These are phyloP conservation scores for Rauvolfia tetraphylla DNA, from an alignment of 257 asterid genomes.

Conservation along the genomic window DNA sequence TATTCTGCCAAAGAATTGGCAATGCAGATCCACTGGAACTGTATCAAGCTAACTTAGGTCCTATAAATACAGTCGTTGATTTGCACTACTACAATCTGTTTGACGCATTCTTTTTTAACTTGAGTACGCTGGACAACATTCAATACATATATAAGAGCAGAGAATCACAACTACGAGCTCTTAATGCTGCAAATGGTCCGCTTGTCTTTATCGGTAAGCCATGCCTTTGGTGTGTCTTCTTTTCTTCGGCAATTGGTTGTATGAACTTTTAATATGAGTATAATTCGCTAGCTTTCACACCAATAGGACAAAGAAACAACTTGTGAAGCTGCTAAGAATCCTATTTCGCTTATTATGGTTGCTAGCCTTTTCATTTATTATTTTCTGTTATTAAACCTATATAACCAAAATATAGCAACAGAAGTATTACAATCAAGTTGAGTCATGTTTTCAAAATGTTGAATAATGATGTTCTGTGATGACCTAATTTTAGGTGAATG, in stretches of 20 bases:
- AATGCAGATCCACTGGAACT: constrained; percentile 68
- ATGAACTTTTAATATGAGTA: neutral
- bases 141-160: constrained; percentile 52
- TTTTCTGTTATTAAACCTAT: no score
- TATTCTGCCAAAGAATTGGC: constrained; percentile 76
- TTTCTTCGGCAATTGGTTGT: neutral
- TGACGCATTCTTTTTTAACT: constrained; percentile 47
- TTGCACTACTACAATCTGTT: constrained; percentile 76
- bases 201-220: constrained; percentile 62
- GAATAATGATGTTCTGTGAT: neutral
- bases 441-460: neutral
- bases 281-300: neutral
- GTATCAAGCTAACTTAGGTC: constrained; percentile 60
- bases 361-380: neutral
- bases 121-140: constrained; percentile 51
- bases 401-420: neutral
- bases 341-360: neutral
- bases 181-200: constrained; percentile 65
- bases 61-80: constrained; percentile 59
- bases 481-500: constrained; percentile 62
- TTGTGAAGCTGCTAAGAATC: neutral
- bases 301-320: neutral
- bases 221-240: neutral
- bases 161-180: constrained; percentile 56
- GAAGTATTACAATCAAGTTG: neutral